These are phyloP conservation scores for Saxophila tyrrhenica DNA, from an alignment of 495 filamentous ascomycete species.

Conservation along the genomic window DNA sequence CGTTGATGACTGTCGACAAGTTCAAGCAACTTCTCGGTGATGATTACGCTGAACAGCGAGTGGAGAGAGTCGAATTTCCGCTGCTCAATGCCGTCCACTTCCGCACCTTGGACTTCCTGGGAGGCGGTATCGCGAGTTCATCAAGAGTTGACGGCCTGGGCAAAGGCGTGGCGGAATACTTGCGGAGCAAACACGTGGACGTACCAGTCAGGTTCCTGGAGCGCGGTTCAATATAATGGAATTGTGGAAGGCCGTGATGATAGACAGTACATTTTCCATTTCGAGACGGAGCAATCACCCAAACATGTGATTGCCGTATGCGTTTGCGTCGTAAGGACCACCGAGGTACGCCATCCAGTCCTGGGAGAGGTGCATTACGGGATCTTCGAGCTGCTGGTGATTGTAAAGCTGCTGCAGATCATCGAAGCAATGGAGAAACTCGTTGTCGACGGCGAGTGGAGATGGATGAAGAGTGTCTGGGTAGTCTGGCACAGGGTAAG, in stretches of 20 bases:
- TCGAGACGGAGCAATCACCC: not conserved
- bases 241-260: not conserved
- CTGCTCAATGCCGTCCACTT: not conserved
- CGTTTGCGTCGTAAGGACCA: not conserved
- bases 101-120: not conserved
- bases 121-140: not conserved
- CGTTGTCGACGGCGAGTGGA: conserved; percentile 6
- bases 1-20: not conserved
- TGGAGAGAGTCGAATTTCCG: not conserved
- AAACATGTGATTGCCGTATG: not conserved
- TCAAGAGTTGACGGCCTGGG: not conserved
- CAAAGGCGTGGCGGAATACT: conserved; percentile 3
- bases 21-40: not conserved
- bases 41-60: not conserved
- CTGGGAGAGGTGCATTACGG: conserved; percentile 11
- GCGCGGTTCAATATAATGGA: not conserved
- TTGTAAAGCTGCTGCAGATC: conserved; percentile 12
- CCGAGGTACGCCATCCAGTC: conserved; percentile 12
- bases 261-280: too few relatives aligned
- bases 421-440: conserved; percentile 8
- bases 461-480: not conserved
- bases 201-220: not conserved
- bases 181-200: conserved; percentile 4
- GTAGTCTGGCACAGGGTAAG: not conserved
- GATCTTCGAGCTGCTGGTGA: conserved; percentile 9